Conservation (phyloP, 1,139 yeast species). For the Debaryomycetaceae sp. region DNA sequence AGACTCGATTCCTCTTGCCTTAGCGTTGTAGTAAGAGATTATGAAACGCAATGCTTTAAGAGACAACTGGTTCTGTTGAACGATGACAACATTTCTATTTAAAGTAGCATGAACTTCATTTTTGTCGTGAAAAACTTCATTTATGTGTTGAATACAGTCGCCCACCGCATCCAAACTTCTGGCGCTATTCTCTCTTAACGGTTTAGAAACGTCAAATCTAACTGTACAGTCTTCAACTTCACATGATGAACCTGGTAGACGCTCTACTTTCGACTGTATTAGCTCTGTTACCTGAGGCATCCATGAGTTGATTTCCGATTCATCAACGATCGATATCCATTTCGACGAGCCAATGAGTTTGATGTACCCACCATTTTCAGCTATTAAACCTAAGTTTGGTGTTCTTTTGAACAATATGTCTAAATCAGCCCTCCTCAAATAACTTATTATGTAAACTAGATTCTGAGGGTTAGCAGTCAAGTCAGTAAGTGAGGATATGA, state of each 20-base stretch:
- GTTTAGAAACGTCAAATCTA: conserved; percentile 67
- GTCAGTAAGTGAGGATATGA: conserved; percentile 47
- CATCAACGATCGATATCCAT: conserved; percentile 68
- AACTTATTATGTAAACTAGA: conserved; percentile 68
- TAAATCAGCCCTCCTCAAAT: conserved; percentile 59
- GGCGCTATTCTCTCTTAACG: conserved; percentile 58
- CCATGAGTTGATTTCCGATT: conserved; percentile 53
- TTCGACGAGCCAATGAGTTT: conserved; percentile 49
- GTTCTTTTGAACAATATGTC: conserved; percentile 67
- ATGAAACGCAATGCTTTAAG: conserved; percentile 52
- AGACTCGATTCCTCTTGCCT: conserved; percentile 12
- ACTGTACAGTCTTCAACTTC: conserved; percentile 75
- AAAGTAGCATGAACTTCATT: conserved; percentile 77
- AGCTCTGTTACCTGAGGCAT: conserved; percentile 58
- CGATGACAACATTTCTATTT: conserved; percentile 64
- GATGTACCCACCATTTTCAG: conserved; percentile 84
- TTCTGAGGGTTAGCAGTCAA: conserved; percentile 50
- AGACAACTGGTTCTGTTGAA: conserved; percentile 56
- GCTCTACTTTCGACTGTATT: conserved; percentile 65
- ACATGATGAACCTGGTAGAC: conserved; percentile 75
- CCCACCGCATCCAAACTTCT: conserved; percentile 72
- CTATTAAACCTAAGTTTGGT: conserved; percentile 74
- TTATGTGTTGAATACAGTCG: conserved; percentile 80
- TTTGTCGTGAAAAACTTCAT: conserved; percentile 60
- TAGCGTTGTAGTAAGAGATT: conserved; percentile 28